These are phyloP conservation scores for Colletotrichum spaethianum DNA, from an alignment of 2,329 filamentous ascomycete species.

Conservation along the genomic window DNA sequence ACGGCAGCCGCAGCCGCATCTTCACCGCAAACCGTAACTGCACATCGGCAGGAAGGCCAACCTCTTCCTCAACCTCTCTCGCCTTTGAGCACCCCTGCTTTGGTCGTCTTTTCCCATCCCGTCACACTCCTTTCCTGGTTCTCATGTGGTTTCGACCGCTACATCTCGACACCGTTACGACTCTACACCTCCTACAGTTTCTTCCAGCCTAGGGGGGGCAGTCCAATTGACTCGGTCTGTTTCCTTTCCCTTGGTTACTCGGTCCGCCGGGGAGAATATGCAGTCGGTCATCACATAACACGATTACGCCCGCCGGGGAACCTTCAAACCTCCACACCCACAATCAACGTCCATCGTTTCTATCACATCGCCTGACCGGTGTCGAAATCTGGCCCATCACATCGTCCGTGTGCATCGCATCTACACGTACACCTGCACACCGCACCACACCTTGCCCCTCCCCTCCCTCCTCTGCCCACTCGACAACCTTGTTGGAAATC, in stretches of 20 bases:
- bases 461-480: background rate
- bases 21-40: conserved; percentile 12
- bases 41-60: conserved; percentile 14
- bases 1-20: conserved; percentile 30
- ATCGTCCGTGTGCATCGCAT: conserved; percentile 27
- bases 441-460: background rate
- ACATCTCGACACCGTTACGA: conserved; percentile 22
- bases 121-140: conserved; percentile 13
- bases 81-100: background rate
- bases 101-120: background rate
- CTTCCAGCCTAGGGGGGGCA: background rate
- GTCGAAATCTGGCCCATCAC: conserved; percentile 16
- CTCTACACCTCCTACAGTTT: background rate
- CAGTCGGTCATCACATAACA: conserved; percentile 19
- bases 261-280: background rate
- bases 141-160: conserved; percentile 24
- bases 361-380: conserved; percentile 17
- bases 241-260: background rate
- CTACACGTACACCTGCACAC: background rate
- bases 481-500: conserved; percentile 27
- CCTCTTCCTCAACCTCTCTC: conserved; percentile 1
- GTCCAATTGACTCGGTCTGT: background rate
- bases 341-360: background rate
- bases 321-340: background rate
- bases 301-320: conserved; percentile 10